Evolutionary conservation across 164 flowering plant genomes (phyloP), one percentile per base, ranked within the genome.

Genomic region (Chimonanthus praecox): DNA sequence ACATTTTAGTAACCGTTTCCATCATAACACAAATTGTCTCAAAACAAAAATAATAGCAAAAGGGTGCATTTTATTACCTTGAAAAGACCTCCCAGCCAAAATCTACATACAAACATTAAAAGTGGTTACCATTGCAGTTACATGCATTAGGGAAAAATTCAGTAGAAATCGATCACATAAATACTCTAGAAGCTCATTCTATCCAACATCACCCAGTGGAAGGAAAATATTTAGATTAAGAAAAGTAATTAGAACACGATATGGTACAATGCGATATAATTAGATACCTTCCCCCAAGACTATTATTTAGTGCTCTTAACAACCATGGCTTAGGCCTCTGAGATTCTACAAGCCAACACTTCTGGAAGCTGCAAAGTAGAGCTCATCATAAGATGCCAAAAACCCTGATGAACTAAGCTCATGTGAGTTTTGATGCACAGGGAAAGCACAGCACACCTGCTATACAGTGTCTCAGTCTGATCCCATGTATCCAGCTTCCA

Each of bases 401-500:
- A 11, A 54, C 16, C 33, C 0, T 33, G 33, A 33, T 33, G 10
- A 5, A 2, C 60, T 54, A 58, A 72, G 3, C 44, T 72, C 61
- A 49, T n/a, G 16, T 3, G 72, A 58, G 58, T 43, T 50, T 45
- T 49, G 15, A 67, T 68, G 47, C 33, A 21, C 60, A 64, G 75
- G 67, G 45, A 84, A 69, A 73, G 63, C 44, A 71, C 48, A 67
- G 7, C n/a, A 62, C 58, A 96, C 99, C 77, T 88, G 80, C 73
- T 80, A 71, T 83, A 78, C 64, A 96, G 81, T 21, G 94, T 89
- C 84, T 94, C 97, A 58, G 97, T 90, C 74, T 72, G 84, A 79
- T 96, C 99, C 99, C 98, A 94, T 21, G 88, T 78, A 84, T 96
- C 98, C 74, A 94, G 77, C 77, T 96, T 89, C 99, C 99, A 96